Evolutionary conservation across 495 filamentous ascomycete genomes (phyloP).

Genomic region (Penicillium turbatum): DNA sequence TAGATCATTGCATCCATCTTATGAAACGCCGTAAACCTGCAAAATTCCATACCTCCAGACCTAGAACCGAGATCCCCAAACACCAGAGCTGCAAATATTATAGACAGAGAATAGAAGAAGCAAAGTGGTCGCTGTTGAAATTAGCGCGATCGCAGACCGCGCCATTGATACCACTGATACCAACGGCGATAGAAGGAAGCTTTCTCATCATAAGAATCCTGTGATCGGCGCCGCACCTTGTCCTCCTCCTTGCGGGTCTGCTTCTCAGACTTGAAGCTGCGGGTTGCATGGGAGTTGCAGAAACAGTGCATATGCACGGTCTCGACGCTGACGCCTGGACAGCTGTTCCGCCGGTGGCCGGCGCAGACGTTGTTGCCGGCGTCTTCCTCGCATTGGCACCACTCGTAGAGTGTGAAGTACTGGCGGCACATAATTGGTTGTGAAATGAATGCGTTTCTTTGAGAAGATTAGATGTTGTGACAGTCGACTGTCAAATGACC

Average conservation of each 20-base stretch:
- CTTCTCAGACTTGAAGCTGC: slow-evolving; percentile 36
- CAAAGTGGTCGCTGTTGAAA: background rate
- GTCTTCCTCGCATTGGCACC: slow-evolving; percentile 45
- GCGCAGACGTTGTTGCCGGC: slow-evolving; percentile 33
- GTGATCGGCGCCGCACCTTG: slow-evolving; percentile 20
- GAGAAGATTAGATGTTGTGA: background rate
- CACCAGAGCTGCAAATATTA: slow-evolving; percentile 20
- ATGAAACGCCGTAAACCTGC: background rate
- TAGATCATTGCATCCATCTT: background rate
- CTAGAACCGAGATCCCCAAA: slow-evolving; percentile 2
- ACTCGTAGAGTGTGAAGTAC: slow-evolving; percentile 41
- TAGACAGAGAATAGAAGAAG: slow-evolving; percentile 5
- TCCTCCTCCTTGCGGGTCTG: slow-evolving; percentile 29
- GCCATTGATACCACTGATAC: slow-evolving; percentile 36
- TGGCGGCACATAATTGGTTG: slow-evolving; percentile 38
- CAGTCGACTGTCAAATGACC: background rate
- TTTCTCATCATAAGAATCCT: slow-evolving; percentile 32
- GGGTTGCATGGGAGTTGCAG: slow-evolving; percentile 40
- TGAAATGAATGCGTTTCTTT: background rate
- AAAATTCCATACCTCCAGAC: background rate
- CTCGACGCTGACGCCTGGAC: slow-evolving; percentile 34
- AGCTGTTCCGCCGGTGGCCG: slow-evolving; percentile 28
- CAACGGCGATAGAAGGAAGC: slow-evolving; percentile 24
- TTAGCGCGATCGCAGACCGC: slow-evolving; percentile 26
- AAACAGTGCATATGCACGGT: slow-evolving; percentile 46